Conservation (phyloP, 2,329 filamentous ascomycete genomes). For the Cordyceps javanica region DNA sequence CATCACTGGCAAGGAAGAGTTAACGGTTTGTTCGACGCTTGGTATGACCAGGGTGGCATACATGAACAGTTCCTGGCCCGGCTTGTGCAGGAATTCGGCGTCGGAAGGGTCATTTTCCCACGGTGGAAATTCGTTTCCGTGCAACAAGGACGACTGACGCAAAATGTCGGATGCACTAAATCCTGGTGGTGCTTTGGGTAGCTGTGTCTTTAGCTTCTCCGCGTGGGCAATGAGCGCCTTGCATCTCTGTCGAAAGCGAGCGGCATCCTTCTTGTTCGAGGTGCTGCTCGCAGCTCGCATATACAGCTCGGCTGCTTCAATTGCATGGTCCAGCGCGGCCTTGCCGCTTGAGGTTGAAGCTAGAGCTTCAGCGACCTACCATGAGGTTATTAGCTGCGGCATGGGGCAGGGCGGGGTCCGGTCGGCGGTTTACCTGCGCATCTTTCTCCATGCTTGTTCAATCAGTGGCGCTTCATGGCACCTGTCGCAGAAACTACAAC, state of each 20-base stretch:
- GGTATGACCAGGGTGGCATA: slow-evolving; percentile 34
- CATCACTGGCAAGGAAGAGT: slow-evolving; percentile 49
- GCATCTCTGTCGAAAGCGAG: slow-evolving; percentile 61
- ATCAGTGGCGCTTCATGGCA: slow-evolving; percentile 5
- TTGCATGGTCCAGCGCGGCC: slow-evolving; percentile 67
- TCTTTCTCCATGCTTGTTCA: slow-evolving; percentile 29
- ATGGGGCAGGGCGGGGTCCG: not conserved
- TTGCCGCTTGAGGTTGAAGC: slow-evolving; percentile 28
- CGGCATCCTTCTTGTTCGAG: slow-evolving; percentile 54
- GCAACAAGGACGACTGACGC: slow-evolving; percentile 69
- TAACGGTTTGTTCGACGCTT: not conserved
- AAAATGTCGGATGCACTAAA: slow-evolving; percentile 43
- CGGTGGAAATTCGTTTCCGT: slow-evolving; percentile 76
- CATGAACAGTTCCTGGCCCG: slow-evolving; percentile 54
- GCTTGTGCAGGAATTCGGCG: slow-evolving; percentile 52
- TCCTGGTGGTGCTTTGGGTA: slow-evolving; percentile 1
- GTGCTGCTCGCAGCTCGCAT: slow-evolving; percentile 67
- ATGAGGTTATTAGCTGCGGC: not conserved
- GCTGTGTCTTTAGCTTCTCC: slow-evolving; percentile 62
- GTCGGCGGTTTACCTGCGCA: slow-evolving; percentile 27
- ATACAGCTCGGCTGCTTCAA: slow-evolving; percentile 72
- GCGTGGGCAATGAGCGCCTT: slow-evolving; percentile 63
- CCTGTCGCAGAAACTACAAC: not conserved
- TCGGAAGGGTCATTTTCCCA: slow-evolving; percentile 63
- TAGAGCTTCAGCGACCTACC: slow-evolving; percentile 33